Evolutionary conservation across 2,329 filamentous ascomycete genomes (phyloP).

Genomic region (Ophiostoma sp.): DNA sequence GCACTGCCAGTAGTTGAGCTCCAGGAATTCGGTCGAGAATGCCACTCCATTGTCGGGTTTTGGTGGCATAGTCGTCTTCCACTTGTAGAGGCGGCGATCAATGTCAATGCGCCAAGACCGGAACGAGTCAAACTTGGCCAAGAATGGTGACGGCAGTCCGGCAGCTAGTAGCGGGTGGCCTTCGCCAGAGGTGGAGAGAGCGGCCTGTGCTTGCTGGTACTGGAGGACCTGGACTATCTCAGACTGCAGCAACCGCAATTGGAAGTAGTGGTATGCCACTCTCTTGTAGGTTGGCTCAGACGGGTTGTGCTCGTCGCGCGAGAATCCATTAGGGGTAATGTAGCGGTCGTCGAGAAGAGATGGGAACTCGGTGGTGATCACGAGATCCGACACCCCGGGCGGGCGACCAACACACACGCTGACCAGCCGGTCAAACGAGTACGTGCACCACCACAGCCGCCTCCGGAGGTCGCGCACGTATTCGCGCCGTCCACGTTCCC

Average conservation of each 20-base stretch:
- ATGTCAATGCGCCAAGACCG: constrained; percentile 84
- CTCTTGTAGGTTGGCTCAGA: constrained; percentile 79
- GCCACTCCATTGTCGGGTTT: constrained; percentile 76
- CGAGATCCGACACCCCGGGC: constrained; percentile 92
- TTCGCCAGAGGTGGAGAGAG: constrained; percentile 59
- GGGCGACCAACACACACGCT: constrained; percentile 89
- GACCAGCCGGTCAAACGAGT: constrained; percentile 89
- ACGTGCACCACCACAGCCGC: constrained; percentile 94
- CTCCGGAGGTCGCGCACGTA: constrained; percentile 82
- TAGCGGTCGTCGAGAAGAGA: constrained; percentile 81
- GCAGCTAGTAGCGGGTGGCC: constrained; percentile 69
- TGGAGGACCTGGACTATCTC: constrained; percentile 93
- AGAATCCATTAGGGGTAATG: constrained; percentile 74
- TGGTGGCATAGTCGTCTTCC: constrained; percentile 77
- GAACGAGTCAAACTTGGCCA: constrained; percentile 79
- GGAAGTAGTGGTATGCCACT: constrained; percentile 88
- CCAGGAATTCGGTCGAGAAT: constrained; percentile 84
- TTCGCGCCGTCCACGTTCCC: constrained; percentile 63
- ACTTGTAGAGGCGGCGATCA: constrained; percentile 73
- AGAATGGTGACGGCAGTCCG: constrained; percentile 75
- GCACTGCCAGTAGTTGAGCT: constrained; percentile 96
- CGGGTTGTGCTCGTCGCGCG: constrained; percentile 51
- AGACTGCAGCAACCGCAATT: constrained; percentile 80
- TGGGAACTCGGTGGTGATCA: constrained; percentile 92
- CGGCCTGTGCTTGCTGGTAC: constrained; percentile 80